These are phyloP conservation scores for Ceratonia siliqua DNA, from an alignment of 306 rosid species.

Conservation along the genomic window DNA sequence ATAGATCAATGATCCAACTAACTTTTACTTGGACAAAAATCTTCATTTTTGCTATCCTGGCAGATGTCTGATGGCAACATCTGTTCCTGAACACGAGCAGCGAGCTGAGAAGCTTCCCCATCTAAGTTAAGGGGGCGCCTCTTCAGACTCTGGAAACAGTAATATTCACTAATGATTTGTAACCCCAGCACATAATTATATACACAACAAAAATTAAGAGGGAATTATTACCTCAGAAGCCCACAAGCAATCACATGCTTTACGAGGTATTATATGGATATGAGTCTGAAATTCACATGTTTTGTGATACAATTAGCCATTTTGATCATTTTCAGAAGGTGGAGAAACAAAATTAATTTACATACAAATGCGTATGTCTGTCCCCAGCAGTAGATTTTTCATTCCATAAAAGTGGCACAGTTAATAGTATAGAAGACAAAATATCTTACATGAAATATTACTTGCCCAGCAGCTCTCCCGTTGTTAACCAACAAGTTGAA, in stretches of 20 bases:
- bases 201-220: conserved; percentile 1
- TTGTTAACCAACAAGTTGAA: conserved; percentile 90
- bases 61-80: conserved; percentile 38
- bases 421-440: conserved; percentile 10
- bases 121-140: conserved; percentile 69
- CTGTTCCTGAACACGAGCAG: conserved; percentile 63
- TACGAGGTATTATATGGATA: conserved; percentile 92
- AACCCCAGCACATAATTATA: not conserved
- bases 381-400: not conserved
- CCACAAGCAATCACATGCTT: conserved; percentile 81
- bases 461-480: conserved; percentile 94
- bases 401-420: not conserved
- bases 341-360: not conserved
- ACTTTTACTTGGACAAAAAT: conserved; percentile 52
- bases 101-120: conserved; percentile 69
- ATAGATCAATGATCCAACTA: conserved; percentile 42
- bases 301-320: conserved; percentile 32
- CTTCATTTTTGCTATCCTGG: conserved; percentile 44
- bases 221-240: conserved; percentile 73
- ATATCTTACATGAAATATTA: conserved; percentile 85
- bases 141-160: conserved; percentile 57
- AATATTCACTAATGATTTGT: not conserved
- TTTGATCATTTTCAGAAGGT: not conserved
- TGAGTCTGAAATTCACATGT: conserved; percentile 72
- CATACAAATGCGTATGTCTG: not conserved